phyloP scores from a whole-genome alignment of 768 basidiomycete species.

The Russula sp. region DNA sequence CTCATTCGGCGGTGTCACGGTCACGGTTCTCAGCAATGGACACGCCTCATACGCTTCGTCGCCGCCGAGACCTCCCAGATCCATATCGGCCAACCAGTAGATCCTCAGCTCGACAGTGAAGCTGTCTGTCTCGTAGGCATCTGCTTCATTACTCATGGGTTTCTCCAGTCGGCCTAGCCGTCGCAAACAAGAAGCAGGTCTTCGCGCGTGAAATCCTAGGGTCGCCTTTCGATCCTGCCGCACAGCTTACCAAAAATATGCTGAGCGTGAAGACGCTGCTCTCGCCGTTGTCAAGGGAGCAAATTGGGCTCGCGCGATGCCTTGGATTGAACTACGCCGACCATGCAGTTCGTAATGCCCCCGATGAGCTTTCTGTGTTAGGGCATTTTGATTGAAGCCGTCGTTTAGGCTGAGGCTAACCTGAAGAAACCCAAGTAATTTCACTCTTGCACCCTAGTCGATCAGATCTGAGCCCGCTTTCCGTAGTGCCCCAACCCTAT shows the following conservation, averaged over 20 bases:
- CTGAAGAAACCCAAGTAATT: conserved; percentile 58
- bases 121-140: neutral
- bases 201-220: conserved; percentile 69
- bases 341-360: conserved; percentile 53
- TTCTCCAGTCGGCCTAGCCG: conserved; percentile 50
- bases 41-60: conserved; percentile 75
- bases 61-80: conserved; percentile 68
- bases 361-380: neutral
- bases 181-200: conserved; percentile 47
- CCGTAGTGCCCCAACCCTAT: conserved; percentile 60
- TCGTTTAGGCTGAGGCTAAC: conserved; percentile 56
- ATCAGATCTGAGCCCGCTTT: neutral
- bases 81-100: conserved; percentile 74
- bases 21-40: conserved; percentile 52
- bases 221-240: conserved; percentile 58
- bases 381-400: neutral
- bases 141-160: neutral
- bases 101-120: conserved; percentile 58
- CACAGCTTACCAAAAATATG: conserved; percentile 55
- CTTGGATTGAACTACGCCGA: conserved; percentile 81
- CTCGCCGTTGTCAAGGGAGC: conserved; percentile 57
- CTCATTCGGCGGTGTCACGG: neutral
- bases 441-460: neutral
- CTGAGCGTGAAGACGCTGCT: conserved; percentile 70
- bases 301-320: conserved; percentile 67